A percentile compares a stretch with the other conserved stretches of the same genome.
Conservation (phyloP, 2,329 filamentous ascomycete genomes). For the Diaporthe destruens region DNA sequence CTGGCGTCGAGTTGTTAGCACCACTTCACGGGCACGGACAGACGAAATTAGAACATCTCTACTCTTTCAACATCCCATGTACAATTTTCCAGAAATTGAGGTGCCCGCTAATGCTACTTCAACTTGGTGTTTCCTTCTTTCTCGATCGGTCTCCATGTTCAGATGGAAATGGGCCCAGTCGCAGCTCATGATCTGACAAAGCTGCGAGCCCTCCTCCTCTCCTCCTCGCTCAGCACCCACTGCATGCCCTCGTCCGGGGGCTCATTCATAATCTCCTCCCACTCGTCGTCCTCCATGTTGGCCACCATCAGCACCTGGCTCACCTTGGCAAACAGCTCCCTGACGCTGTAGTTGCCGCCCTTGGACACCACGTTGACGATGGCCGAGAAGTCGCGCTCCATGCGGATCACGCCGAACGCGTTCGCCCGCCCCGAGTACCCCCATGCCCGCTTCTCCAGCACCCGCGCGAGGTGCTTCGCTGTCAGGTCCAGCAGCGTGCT, state of each 20-base stretch:
- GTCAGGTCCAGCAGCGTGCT: conserved; percentile 81
- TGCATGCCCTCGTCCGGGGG: conserved; percentile 73
- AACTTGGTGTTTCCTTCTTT: not conserved
- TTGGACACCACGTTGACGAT: conserved; percentile 77
- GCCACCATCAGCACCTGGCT: conserved; percentile 87
- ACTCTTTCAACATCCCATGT: not conserved
- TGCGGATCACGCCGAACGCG: conserved; percentile 82
- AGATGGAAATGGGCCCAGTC: not conserved
- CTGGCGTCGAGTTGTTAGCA: too few relatives aligned
- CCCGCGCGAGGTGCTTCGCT: conserved; percentile 78
- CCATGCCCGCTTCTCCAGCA: conserved; percentile 90
- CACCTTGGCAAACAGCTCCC: conserved; percentile 82
- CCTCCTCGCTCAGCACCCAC: conserved; percentile 80
- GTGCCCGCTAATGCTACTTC: conserved; percentile 27
- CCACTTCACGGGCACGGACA: not conserved
- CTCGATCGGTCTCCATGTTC: not conserved
- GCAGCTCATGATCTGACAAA: conserved; percentile 64
- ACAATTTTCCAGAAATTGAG: not conserved
- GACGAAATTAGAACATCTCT: not conserved
- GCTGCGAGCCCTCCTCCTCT: conserved; percentile 78
- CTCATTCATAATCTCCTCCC: conserved; percentile 77
- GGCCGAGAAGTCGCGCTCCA: conserved; percentile 86
- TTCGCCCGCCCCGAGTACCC: conserved; percentile 83
- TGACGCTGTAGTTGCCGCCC: conserved; percentile 81
- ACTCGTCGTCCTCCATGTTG: conserved; percentile 97